Conservation (phyloP, 257 asterid genomes). For the Pogostemon cablin region DNA sequence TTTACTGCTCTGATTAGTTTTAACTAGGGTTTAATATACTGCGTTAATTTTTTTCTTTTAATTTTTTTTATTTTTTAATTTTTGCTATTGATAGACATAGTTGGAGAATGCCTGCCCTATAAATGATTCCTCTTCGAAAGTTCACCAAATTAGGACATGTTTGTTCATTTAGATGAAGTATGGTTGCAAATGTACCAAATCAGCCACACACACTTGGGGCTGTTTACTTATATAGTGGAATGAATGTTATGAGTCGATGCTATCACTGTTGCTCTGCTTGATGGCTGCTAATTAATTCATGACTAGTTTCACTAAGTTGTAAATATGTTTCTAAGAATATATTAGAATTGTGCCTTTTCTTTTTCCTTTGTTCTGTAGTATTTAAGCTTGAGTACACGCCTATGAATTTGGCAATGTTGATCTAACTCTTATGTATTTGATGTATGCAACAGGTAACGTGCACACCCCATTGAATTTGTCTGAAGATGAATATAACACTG, state of each 20-base stretch:
- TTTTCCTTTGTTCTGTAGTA: neutral
- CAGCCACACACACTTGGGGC: neutral
- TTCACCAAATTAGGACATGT: neutral
- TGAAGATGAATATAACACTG: conserved; percentile 40
- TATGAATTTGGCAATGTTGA: neutral
- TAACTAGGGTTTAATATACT: neutral
- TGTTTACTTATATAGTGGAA: neutral
- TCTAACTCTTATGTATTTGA: neutral
- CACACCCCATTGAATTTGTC: conserved; percentile 33
- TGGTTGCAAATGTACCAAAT: no score
- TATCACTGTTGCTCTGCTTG: neutral
- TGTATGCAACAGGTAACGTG: conserved; percentile 30
- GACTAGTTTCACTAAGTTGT: neutral
- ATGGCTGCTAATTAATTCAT: neutral
- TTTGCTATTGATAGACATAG: no score
- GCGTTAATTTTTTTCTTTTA: no score
- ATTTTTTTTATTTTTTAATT: no score
- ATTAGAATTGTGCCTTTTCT: no score
- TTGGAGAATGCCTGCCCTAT: neutral
- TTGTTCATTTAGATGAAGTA: neutral
- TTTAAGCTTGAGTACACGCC: neutral
- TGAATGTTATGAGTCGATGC: neutral
- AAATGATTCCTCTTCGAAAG: neutral
- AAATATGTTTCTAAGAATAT: neutral
- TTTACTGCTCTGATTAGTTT: neutral